Evolutionary conservation across 257 asterid species (phyloP).

Genomic region (Forsythia viridissima): DNA sequence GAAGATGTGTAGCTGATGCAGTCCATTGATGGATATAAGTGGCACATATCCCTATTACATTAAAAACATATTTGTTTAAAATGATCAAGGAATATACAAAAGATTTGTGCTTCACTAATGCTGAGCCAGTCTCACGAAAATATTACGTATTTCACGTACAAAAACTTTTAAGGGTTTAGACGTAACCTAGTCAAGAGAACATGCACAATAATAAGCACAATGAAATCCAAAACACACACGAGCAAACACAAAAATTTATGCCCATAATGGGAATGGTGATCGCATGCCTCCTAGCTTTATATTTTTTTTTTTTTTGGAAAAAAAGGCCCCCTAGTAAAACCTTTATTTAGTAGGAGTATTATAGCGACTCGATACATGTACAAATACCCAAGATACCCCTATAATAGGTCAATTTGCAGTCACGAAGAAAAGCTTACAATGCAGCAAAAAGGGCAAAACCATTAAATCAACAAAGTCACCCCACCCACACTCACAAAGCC

Average conservation of each 20-base stretch:
- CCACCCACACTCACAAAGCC: neutral
- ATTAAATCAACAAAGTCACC: neutral
- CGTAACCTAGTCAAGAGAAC: neutral
- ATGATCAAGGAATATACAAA: neutral
- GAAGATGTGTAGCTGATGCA: slow-evolving; percentile 85
- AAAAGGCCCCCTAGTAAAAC: neutral
- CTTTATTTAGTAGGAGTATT: neutral
- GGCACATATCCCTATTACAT: slow-evolving; percentile 62
- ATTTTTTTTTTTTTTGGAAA: too few relatives aligned
- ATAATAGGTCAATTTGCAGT: neutral
- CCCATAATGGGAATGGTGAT: neutral
- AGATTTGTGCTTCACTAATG: neutral
- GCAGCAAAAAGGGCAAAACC: neutral
- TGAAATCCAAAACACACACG: neutral
- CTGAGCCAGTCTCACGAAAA: neutral
- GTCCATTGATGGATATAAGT: slow-evolving; percentile 62
- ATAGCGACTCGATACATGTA: neutral
- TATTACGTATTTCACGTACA: neutral
- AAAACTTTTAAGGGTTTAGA: neutral
- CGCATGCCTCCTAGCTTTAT: neutral
- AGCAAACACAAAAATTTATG: neutral
- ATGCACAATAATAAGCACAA: neutral
- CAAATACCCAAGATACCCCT: neutral
- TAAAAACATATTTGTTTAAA: neutral
- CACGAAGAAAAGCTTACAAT: neutral